Conservation (phyloP, 805 yeast species). For the Suhomyces emberorum region DNA sequence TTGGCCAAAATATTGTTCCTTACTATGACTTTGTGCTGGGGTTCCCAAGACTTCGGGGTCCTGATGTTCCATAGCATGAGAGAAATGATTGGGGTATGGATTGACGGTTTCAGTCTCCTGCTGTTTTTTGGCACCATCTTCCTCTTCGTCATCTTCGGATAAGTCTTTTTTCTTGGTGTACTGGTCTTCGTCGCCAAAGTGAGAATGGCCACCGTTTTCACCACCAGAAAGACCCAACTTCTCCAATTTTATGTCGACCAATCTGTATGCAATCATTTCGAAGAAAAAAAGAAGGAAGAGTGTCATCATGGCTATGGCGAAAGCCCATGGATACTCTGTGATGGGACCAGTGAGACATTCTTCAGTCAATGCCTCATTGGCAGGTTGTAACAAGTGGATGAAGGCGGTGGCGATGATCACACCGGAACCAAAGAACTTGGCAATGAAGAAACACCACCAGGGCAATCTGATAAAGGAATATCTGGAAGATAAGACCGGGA, state of each 20-base stretch:
- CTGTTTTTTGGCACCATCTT: constrained; percentile 5
- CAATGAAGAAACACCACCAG: constrained; percentile 58
- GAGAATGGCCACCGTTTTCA: constrained; percentile 41
- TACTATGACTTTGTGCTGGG: constrained; percentile 29
- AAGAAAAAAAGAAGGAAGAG: constrained; percentile 50
- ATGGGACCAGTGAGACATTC: constrained; percentile 64
- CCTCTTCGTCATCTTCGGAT: constrained; percentile 13
- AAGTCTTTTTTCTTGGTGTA: constrained; percentile 26
- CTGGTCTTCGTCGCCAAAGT: constrained; percentile 46
- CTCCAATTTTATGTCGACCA: constrained; percentile 36
- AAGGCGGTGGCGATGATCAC: constrained; percentile 81
- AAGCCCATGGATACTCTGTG: constrained; percentile 52
- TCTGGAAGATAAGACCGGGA: constrained; percentile 60
- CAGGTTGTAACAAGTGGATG: constrained; percentile 70
- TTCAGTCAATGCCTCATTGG: constrained; percentile 52
- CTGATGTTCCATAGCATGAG: constrained; percentile 42
- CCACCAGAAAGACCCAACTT: constrained; percentile 18
- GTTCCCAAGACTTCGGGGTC: constrained; percentile 42
- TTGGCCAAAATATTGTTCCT: constrained; percentile 55
- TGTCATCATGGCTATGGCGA: constrained; percentile 49
- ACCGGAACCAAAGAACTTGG: constrained; percentile 80
- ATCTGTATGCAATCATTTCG: constrained; percentile 49
- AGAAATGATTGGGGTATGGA: constrained; percentile 39
- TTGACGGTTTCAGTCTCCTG: constrained; percentile 3
- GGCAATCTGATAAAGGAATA: constrained; percentile 60